Conservation (phyloP, 1,284 basidiomycete genomes). For the Acaromyces ingoldii region DNA sequence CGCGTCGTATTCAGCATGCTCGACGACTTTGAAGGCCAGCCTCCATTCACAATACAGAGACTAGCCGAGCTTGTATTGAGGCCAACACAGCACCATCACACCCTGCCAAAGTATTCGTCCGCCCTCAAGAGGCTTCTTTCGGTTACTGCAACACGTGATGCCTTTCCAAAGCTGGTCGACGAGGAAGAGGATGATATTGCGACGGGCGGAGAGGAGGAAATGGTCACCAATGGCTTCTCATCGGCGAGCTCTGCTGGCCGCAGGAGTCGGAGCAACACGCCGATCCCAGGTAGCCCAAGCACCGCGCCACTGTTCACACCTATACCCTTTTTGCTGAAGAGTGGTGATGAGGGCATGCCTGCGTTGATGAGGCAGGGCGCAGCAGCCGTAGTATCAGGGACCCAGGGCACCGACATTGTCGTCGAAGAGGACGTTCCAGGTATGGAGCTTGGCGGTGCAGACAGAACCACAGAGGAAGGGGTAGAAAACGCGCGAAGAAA, state of each 20-base stretch:
- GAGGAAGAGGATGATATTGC: neutral
- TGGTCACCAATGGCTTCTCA: no score
- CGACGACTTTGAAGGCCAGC: conserved; percentile 32
- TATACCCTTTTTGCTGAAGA: conserved; percentile 1
- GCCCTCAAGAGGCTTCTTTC: conserved; percentile 20
- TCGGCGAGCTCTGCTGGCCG: neutral
- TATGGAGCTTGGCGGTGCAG: conserved; percentile 6
- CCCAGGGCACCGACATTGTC: neutral
- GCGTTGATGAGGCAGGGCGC: neutral
- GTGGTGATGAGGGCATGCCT: conserved; percentile 4
- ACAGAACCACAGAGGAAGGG: conserved; percentile 3
- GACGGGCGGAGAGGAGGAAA: neutral
- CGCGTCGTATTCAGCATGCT: conserved; percentile 15
- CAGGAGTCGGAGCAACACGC: neutral
- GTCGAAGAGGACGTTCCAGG: conserved; percentile 1
- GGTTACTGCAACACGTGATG: conserved; percentile 23
- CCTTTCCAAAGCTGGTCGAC: conserved; percentile 1
- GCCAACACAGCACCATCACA: conserved; percentile 17
- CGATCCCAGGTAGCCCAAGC: neutral
- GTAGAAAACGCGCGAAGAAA: neutral
- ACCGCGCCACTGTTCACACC: neutral
- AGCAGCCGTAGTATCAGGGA: neutral
- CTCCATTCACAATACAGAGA: conserved; percentile 38
- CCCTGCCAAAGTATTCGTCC: conserved; percentile 16
- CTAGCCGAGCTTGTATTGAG: conserved; percentile 21